Percentiles rank a stretch among this genome's conserved stretches.
Evolutionary conservation across 2,329 filamentous ascomycete species (phyloP).

Genomic region (Penicillium sp.): DNA sequence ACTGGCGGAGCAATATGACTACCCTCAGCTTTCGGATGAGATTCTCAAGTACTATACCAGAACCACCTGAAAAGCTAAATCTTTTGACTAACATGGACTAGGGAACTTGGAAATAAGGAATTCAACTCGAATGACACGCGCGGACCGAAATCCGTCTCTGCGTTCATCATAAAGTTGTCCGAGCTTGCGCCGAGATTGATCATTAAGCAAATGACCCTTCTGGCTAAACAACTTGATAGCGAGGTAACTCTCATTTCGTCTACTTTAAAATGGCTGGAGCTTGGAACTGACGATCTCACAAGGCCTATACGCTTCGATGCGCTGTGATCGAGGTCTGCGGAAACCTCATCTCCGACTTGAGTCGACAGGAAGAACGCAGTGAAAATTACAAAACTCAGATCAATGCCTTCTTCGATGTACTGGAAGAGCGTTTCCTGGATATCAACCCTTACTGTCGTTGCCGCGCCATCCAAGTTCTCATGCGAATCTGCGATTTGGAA

Average conservation of each 20-base stretch:
- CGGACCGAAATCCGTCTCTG: conserved; percentile 92
- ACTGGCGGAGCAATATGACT: conserved; percentile 94
- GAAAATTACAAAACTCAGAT: conserved; percentile 95
- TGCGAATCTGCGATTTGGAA: conserved; percentile 88
- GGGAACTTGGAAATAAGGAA: conserved; percentile 94
- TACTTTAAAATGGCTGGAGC: background rate
- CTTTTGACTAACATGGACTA: conserved; percentile 28
- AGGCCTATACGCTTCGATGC: conserved; percentile 90
- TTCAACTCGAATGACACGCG: conserved; percentile 96
- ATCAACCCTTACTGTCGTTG: conserved; percentile 95
- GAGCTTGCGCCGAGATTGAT: conserved; percentile 88
- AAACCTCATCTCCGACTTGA: conserved; percentile 88
- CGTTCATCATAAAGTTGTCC: conserved; percentile 89
- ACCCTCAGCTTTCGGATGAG: conserved; percentile 90
- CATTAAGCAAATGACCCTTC: conserved; percentile 94
- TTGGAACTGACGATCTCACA: conserved; percentile 12
- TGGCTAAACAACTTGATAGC: conserved; percentile 93
- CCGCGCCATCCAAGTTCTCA: conserved; percentile 87
- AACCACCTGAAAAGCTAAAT: background rate
- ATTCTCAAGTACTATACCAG: conserved; percentile 59
- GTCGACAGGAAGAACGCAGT: conserved; percentile 83
- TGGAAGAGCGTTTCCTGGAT: conserved; percentile 94
- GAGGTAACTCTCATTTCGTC: conserved; percentile 60
- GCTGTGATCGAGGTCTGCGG: conserved; percentile 96
- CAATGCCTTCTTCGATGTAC: conserved; percentile 92